Base-by-base conservation (phyloP, 2,329 filamentous ascomycete species). In the Arachnomyces sp. region DNA sequence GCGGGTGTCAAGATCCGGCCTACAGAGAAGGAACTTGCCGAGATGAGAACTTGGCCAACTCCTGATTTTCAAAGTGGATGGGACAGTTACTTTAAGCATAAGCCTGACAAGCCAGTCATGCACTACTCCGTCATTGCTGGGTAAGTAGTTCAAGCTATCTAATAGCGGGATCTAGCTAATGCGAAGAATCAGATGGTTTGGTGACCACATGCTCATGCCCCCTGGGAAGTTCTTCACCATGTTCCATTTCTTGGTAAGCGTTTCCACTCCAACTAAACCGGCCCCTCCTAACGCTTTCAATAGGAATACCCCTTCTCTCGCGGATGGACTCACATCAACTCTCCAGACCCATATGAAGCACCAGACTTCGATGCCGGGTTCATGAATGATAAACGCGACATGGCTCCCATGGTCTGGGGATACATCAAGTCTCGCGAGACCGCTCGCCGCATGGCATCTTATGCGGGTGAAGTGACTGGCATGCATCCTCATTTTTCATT, bases 21-120 rank as follows among this genome's bases (percentile, higher is more conserved):
- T 0, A 84, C 74, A 0, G 68, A 77, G 44, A 64, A 81, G 34
- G 84, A 89, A 53, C 70, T 85, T 13, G 70, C 73, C 37, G 67
- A 79, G 52, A 82, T 88, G 61, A 78, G 82, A 57, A 72, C 60
- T 5, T 86, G 84, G 82, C 83, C 84, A 0, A 85, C 77, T 35
- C 77, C 77, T 8, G 79, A 86, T 39, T 90, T 90, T 68, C 73
- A 72, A 34, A 73, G 75, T 5, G 82, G 83, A 2, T 90, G 83
- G 82, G 78, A 89, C 52, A 80, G 75, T 39, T 89, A 90, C 66
- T 90, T 89, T 63, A 83, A 86, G 68, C 65, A 89, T 57, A 88
- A 88, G 68, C 82, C 82, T 1, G 83, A 89, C 63, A 89, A 89
- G 71, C 84, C 84, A 0, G 83, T 89, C 32, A 89, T 89, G 84